These are phyloP conservation scores for Colletotrichum spinosum DNA, from an alignment of 2,329 filamentous ascomycete genomes.

Conservation along the genomic window DNA sequence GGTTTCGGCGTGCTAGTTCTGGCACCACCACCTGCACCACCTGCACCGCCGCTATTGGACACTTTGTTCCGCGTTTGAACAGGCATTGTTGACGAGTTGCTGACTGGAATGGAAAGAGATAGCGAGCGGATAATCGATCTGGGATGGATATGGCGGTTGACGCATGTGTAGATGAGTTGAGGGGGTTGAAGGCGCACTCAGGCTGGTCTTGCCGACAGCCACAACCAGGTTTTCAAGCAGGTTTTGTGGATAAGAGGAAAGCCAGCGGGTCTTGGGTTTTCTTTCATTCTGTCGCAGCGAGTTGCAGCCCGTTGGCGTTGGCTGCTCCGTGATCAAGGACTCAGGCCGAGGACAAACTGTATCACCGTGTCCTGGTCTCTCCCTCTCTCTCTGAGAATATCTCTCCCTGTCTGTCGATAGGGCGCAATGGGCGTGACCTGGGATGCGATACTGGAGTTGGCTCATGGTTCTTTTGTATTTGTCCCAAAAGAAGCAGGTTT, in stretches of 20 bases:
- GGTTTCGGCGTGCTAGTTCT: background rate
- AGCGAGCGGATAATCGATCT: too few species aligned
- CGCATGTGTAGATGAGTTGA: too few species aligned
- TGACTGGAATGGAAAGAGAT: background rate
- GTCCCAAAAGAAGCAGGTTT: constrained; percentile 17
- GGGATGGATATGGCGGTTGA: too few species aligned
- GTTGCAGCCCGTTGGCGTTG: too few species aligned
- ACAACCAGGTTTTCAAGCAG: background rate
- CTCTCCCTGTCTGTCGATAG: too few species aligned
- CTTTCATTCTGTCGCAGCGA: too few species aligned
- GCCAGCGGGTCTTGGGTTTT: background rate
- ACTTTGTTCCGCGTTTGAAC: constrained; percentile 4
- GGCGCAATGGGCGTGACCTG: background rate
- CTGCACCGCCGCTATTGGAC: constrained; percentile 1
- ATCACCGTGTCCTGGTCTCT: background rate
- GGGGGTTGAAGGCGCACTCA: constrained; percentile 3
- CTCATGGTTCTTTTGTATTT: background rate
- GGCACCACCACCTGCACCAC: background rate
- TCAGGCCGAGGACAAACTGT: background rate
- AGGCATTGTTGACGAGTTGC: constrained; percentile 10
- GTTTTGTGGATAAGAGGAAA: constrained; percentile 4
- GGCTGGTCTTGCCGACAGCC: constrained; percentile 16
- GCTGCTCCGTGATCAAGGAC: too few species aligned
- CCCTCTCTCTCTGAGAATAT: too few species aligned
- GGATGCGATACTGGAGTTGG: constrained; percentile 3